phyloP scores from a whole-genome alignment of 1,284 basidiomycete genomes.

The Mixia osmundae region DNA sequence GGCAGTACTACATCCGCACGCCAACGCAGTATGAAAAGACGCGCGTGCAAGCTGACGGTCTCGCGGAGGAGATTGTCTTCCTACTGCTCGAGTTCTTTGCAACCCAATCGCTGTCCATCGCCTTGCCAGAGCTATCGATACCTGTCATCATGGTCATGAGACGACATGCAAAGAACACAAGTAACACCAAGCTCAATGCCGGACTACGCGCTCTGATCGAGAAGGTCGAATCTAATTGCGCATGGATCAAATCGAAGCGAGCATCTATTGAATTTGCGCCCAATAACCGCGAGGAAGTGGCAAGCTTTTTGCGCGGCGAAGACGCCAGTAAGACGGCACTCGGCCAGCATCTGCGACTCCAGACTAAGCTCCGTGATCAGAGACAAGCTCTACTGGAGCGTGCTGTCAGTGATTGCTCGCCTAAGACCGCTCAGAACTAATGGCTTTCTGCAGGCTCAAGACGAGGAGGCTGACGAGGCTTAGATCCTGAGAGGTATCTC shows the following conservation, averaged over 20 bases:
- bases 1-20: constrained; percentile 64
- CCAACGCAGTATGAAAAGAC: constrained; percentile 78
- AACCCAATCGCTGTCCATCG: constrained; percentile 42
- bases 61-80: constrained; percentile 59
- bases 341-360: constrained; percentile 35
- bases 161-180: constrained; percentile 37
- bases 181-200: constrained; percentile 32
- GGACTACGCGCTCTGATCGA: constrained; percentile 52
- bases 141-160: constrained; percentile 51
- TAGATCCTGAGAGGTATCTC: too few relatives aligned
- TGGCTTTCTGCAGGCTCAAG: too few relatives aligned
- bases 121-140: constrained; percentile 81
- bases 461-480: constrained; percentile 1
- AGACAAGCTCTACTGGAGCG: constrained; percentile 28
- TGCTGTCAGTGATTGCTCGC: constrained; percentile 10
- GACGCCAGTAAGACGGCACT: constrained; percentile 49
- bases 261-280: constrained; percentile 48
- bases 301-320: constrained; percentile 40
- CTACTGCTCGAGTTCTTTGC: constrained; percentile 54
- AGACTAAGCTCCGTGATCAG: constrained; percentile 55
- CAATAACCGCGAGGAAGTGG: constrained; percentile 39
- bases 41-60: constrained; percentile 55
- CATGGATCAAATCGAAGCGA: constrained; percentile 47
- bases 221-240: constrained; percentile 55
- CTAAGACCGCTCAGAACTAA: too few relatives aligned